Evolutionary conservation across 2,329 filamentous ascomycete genomes (phyloP), one percentile per base, ranked within the genome.

Genomic region (Diaporthe amygdali): DNA sequence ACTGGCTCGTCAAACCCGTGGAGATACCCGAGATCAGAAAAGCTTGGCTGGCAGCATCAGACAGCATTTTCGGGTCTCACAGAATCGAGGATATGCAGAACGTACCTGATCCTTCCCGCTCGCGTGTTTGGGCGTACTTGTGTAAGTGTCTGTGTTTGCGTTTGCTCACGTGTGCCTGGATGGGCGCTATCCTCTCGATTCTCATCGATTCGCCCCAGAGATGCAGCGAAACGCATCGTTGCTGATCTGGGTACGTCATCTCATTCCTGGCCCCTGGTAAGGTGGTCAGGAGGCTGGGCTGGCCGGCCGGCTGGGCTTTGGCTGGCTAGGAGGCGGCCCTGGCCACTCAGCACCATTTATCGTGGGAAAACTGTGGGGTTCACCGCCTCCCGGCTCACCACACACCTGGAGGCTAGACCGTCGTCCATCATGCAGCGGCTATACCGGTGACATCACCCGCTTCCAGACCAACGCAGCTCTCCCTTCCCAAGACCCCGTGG

Each of bases 371-470:
- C 44, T 49, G 66, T 68, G 66, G 66, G 52, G 66, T 27, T 68
- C 66, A 49, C 66, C 52, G 66, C 66, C 66, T 22, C 25, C 49
- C 3, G 41, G 20, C 15, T 41, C 34, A 52, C 37, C 27, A 37
- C 34, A 41, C 15, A n/a, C 25, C 25, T 32, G 10, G 49, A 17
- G 47, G 64, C 49, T 55, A 68, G 64, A 55, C 49, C 66, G 32
- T 39, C 41, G n/a, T n/a, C 39, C 27, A 25, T 17, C 32, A 44
- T 67, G 12, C 8, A 22, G 7, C 51, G 7, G 51, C 27, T 14
- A 25, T 34, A 30, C 44, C 41, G 30, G 66, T 68, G 66, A 68
- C 66, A 68, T 68, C 66, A 68, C 66, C 22, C 51, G 30, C 44
- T 39, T 39, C 37, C n/a, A 59, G 66, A 34, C 52, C 66, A 59